These are phyloP conservation scores for Petrea volubilis DNA, from an alignment of 257 asterid species.

Conservation along the genomic window DNA sequence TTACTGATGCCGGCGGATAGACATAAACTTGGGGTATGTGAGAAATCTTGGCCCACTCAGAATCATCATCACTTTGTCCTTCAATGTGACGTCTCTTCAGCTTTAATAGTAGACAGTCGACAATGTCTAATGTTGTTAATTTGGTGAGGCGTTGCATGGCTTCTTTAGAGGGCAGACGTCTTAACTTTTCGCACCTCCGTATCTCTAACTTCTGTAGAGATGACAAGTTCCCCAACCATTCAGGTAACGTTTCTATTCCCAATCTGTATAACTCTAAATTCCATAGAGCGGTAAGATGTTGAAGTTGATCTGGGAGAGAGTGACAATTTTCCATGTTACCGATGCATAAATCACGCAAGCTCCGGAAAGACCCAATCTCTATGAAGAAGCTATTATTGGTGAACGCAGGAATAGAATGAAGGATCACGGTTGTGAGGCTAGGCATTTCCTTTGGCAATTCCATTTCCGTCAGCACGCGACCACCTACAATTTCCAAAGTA, in stretches of 20 bases:
- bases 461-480: conserved; percentile 11
- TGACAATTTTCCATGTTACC: neutral
- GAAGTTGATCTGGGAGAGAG: conserved; percentile 22
- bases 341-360: neutral
- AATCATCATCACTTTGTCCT: neutral
- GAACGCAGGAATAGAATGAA: neutral
- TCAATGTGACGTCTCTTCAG: no score
- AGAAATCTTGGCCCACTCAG: conserved; percentile 22
- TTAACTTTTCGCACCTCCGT: neutral
- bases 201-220: neutral
- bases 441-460: conserved; percentile 17
- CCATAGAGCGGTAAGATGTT: no score
- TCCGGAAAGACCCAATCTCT: no score
- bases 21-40: neutral
- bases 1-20: neutral
- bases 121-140: no score
- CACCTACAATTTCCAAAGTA: neutral
- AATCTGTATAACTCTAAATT: no score
- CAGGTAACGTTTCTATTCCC: conserved; percentile 24
- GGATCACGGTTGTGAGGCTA: neutral
- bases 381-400: neutral
- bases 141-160: no score
- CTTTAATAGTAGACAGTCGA: no score
- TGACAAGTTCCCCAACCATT: conserved; percentile 23
- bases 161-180: conserved; percentile 10